Conservation (phyloP, 768 basidiomycete species). For the Hygrocybe punicea region DNA sequence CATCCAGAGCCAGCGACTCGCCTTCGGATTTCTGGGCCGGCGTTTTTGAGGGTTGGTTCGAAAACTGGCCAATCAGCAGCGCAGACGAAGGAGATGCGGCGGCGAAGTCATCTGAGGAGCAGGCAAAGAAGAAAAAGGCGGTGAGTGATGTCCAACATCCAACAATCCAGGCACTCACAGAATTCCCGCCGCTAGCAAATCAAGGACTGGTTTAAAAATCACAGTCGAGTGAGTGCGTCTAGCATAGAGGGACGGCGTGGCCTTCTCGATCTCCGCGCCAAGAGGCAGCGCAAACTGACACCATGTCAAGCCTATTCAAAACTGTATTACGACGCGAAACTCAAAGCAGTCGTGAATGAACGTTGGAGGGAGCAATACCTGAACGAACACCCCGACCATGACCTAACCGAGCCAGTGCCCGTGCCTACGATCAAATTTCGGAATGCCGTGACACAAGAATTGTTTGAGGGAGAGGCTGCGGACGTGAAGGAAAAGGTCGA, state of each 20-base stretch:
- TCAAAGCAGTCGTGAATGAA: neutral
- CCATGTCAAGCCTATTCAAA: neutral
- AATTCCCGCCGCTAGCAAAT: neutral
- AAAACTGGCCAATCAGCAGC: too few species aligned
- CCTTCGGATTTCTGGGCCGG: neutral
- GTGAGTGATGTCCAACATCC: neutral
- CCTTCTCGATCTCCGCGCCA: neutral
- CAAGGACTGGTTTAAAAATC: neutral
- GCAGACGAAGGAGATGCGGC: too few species aligned
- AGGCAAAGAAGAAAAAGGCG: neutral
- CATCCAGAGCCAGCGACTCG: neutral
- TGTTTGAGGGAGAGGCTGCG: neutral
- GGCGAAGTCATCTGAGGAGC: neutral
- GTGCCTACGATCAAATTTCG: neutral
- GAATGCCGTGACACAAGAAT: neutral
- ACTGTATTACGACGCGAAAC: neutral
- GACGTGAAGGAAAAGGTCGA: neutral
- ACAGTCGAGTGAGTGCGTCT: neutral
- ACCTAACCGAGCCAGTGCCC: neutral
- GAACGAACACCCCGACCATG: neutral
- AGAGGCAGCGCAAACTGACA: neutral
- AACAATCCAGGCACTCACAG: too few species aligned
- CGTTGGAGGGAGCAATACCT: neutral
- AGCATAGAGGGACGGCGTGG: too few species aligned
- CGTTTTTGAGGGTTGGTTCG: neutral